Evolutionary conservation across 1,139 yeast species (phyloP).

Genomic region (Magnusiomyces tetraspermus): DNA sequence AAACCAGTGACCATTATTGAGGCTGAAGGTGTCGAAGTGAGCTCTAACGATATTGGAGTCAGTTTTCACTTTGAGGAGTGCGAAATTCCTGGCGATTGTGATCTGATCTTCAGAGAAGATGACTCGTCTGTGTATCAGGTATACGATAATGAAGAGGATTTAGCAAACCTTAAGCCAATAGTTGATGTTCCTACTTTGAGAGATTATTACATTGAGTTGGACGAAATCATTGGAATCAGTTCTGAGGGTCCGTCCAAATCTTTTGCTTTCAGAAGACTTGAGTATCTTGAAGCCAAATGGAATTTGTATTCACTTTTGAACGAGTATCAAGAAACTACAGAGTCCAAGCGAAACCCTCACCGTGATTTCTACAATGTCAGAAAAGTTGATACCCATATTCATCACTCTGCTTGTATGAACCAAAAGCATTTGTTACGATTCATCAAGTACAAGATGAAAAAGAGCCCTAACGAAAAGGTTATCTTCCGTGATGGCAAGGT

Average conservation of each 20-base stretch:
- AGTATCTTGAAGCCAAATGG: conserved; percentile 95
- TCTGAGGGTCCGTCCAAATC: conserved; percentile 97
- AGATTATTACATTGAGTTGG: conserved; percentile 79
- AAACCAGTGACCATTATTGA: conserved; percentile 43
- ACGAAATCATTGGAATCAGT: conserved; percentile 57
- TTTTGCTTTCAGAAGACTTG: conserved; percentile 87
- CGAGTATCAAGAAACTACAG: conserved; percentile 87
- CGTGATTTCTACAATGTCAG: conserved; percentile 96
- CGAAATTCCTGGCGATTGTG: conserved; percentile 54
- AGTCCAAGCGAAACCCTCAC: conserved; percentile 77
- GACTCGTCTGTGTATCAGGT: conserved; percentile 64
- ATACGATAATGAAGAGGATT: conserved; percentile 34
- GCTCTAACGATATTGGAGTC: conserved; percentile 29
- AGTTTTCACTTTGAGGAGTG: conserved; percentile 55
- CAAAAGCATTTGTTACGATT: conserved; percentile 92
- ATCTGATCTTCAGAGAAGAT: conserved; percentile 44
- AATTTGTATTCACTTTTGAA: conserved; percentile 76
- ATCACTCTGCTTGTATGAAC: conserved; percentile 98
- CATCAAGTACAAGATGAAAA: conserved; percentile 80
- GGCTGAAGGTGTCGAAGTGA: conserved; percentile 24
- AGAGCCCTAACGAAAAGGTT: conserved; percentile 78
- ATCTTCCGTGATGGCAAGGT: conserved; percentile 88
- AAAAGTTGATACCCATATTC: conserved; percentile 98
- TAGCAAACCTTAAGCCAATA: conserved; percentile 32
- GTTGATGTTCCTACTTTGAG: conserved; percentile 65